Base-by-base conservation (phyloP, 2,329 filamentous ascomycete species). In the Verticillium nonalfalfae region DNA sequence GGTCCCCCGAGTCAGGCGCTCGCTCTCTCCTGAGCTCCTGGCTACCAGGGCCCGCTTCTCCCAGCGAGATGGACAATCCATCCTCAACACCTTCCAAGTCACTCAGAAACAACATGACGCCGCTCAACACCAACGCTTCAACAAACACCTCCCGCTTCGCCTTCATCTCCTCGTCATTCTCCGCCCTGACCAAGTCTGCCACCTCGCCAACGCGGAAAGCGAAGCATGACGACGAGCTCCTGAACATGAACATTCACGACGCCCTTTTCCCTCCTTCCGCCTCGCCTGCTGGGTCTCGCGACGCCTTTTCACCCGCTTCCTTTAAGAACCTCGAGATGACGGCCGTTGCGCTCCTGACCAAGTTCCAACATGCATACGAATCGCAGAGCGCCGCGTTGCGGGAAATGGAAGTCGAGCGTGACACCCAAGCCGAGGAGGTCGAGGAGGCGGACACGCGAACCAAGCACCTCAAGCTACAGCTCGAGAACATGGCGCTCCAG, bases 251-350 rank as follows among this genome's bases (percentile, higher is more conserved):
- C 67, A 77, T 88, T 45, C 79, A 83, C 36, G 70, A 79, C 1
- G 80, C 81, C 0, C 77, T 88, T 13, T 86, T 82, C 63, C 82
- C 84, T 0, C 15, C n/a, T 26, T 64, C 72, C 1, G 74, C 75
- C 2, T 67, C 74, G 0, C 75, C 81, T 1, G 66, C 68, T 0
- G 56, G 36, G 11, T 76, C 80, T 13, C 72, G 76, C 40, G 81
- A 85, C 50, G 68, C 80, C 1, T 85, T 86, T 70, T 86, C 85
- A 1, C 84, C 85, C 0, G 78, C 82, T 0, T 81, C 82, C 10
- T 88, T 81, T 73, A 86, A 85, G 69, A 87, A 85, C 68, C 76
- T 87, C n/a, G 83, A 85, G 62, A 72, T 75, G 64, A 85, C 84
- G 61, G 86, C 86, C 2, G 74, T 76, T 4, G 81, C 82, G 4